These are phyloP conservation scores for Lophiotrema nucula DNA, from an alignment of 495 filamentous ascomycete genomes.

Conservation along the genomic window DNA sequence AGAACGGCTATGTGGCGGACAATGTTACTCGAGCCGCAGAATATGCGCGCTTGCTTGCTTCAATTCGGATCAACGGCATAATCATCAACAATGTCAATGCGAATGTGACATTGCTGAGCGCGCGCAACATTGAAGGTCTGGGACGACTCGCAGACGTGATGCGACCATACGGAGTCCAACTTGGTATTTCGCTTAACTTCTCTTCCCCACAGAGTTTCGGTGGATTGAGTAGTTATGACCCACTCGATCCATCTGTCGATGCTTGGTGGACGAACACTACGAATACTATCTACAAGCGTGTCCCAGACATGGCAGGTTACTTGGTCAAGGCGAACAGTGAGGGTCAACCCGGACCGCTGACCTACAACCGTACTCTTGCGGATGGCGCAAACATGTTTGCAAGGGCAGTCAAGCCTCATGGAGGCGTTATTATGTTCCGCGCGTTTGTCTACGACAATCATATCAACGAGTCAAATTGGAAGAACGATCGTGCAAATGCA, in stretches of 20 bases:
- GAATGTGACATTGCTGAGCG: slow-evolving; percentile 55
- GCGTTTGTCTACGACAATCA: slow-evolving; percentile 68
- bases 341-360: slow-evolving; percentile 67
- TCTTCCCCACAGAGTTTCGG: slow-evolving; percentile 60
- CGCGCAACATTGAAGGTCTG: slow-evolving; percentile 59
- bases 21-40: slow-evolving; percentile 59
- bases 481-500: slow-evolving; percentile 66
- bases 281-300: slow-evolving; percentile 54
- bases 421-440: slow-evolving; percentile 70
- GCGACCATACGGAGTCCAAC: slow-evolving; percentile 64
- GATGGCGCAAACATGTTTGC: slow-evolving; percentile 72
- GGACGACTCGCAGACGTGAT: slow-evolving; percentile 62
- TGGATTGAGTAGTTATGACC: slow-evolving; percentile 63
- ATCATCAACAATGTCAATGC: slow-evolving; percentile 76
- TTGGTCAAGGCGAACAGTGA: slow-evolving; percentile 74
- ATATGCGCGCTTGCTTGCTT: slow-evolving; percentile 69
- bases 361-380: slow-evolving; percentile 67
- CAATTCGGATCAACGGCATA: slow-evolving; percentile 63
- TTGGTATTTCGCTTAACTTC: slow-evolving; percentile 68
- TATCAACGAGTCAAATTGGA: slow-evolving; percentile 60
- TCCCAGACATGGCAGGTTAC: slow-evolving; percentile 69
- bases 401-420: slow-evolving; percentile 56
- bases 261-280: slow-evolving; percentile 62
- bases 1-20: slow-evolving; percentile 51
- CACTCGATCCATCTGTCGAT: slow-evolving; percentile 58